phyloP scores from a whole-genome alignment of 2,329 filamentous ascomycete species.

The Aspergillus fumigatus region DNA sequence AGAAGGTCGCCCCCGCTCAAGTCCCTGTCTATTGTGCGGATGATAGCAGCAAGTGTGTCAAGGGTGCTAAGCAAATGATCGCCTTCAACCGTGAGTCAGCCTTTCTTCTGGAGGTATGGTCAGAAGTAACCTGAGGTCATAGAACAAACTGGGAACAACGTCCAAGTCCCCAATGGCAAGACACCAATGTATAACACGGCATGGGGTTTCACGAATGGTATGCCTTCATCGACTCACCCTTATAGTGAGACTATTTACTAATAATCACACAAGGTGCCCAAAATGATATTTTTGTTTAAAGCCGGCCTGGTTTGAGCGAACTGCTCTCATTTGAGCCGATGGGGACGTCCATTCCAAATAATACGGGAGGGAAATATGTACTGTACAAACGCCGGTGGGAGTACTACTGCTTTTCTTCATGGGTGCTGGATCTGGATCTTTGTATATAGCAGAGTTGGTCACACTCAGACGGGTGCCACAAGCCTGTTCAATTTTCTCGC shows the following conservation, averaged over 20 bases:
- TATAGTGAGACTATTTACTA: neutral
- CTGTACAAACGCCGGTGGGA: neutral
- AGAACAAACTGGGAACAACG: constrained; percentile 14
- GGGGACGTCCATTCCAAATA: accelerated
- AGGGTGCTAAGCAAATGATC: constrained; percentile 50
- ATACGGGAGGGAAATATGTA: neutral
- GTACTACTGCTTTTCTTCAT: no score
- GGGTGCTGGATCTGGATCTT: no score
- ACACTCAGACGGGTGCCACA: no score
- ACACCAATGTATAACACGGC: constrained; percentile 15
- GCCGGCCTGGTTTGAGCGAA: no score
- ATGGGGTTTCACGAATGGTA: constrained; percentile 13
- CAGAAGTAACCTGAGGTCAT: neutral
- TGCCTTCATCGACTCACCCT: neutral
- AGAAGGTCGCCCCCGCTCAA: constrained; percentile 39
- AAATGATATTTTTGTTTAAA: neutral
- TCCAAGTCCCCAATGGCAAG: constrained; percentile 11
- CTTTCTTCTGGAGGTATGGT: neutral
- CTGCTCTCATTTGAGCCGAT: neutral
- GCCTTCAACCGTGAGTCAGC: constrained; percentile 41
- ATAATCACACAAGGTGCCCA: neutral
- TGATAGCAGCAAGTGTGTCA: constrained; percentile 40
- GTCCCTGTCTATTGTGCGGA: constrained; percentile 42
- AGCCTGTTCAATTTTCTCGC: no score
- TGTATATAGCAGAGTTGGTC: no score